Evolutionary conservation across 2,329 filamentous ascomycete genomes (phyloP), one percentile per base, ranked within the genome.

Genomic region (Chaetomium sp.): DNA sequence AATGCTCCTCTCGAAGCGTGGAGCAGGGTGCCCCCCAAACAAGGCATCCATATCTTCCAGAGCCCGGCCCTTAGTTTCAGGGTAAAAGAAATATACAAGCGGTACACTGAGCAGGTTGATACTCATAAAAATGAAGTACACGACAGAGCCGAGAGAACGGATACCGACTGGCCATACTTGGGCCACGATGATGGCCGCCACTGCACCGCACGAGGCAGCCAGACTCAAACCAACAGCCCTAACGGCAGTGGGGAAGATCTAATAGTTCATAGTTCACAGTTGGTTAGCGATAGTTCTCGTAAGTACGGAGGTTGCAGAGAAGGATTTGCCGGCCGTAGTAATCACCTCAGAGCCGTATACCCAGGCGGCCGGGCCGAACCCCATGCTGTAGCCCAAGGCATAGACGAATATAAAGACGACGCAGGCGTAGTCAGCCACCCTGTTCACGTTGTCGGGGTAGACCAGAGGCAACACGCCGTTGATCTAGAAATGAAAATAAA

Each of bases 51-150:
- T 76, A 12, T 76, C 71, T 53, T 78, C 75, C 5, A 76, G 60
- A 0, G 69, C 63, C 1, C 68, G 64, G 0, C 71, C 70, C 43
- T 74, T 76, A 0, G 75, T 77, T 59, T 78, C 75, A 0, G 75
- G 75, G 51, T 76, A 76, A 12, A 73, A 65, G 4, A 72, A 45
- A 59, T 68, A 74, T 36, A 78, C 69, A 9, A 74, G 65, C 4
- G 75, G 72, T 14, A 78, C 71, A 53, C 74, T 79, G 10, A 69
- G 66, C 6, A 79, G 52, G 60, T 80, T 80, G 33, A 79, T 70
- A 6, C 69, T 69, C 74, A 80, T 80, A 63, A 83, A 82, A 58
- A 82, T 77, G 59, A 82, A 82, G 65, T 82, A 82, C 2, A 80
- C 75, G 19, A 72, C 73, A 10, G 75, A 76, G 3, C 79, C 78